phyloP scores from a whole-genome alignment of 225 moss, liverwort and hornwort species.

The Pseudisothecium myosuroides region DNA sequence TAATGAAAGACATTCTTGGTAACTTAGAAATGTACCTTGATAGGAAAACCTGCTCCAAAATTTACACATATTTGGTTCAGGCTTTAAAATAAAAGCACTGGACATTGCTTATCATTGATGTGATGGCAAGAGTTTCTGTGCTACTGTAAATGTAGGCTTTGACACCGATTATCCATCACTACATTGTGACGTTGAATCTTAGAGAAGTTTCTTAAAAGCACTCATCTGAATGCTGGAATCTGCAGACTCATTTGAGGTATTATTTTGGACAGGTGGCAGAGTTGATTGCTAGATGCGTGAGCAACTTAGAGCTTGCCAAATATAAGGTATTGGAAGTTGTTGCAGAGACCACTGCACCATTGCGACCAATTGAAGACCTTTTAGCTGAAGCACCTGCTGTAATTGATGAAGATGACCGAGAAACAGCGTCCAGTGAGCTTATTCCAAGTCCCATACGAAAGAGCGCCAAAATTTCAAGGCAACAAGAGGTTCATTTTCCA shows the following conservation, averaged over 20 bases:
- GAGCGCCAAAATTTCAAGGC: not conserved
- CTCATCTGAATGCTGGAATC: not conserved
- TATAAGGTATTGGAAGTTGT: conserved; percentile 63
- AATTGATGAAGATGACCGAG: not conserved
- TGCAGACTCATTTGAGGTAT: not conserved
- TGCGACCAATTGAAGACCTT: conserved; percentile 53
- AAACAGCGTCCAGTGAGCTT: not conserved
- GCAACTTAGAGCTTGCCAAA: conserved; percentile 52
- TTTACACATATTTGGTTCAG: not conserved
- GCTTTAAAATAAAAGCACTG: not conserved
- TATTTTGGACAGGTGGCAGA: conserved; percentile 55
- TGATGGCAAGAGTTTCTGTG: not conserved
- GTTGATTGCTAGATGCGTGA: conserved; percentile 57
- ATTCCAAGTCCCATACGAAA: not conserved
- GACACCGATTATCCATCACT: not conserved
- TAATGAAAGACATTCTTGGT: not conserved
- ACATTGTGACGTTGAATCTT: not conserved
- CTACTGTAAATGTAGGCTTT: not conserved
- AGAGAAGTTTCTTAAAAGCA: not conserved
- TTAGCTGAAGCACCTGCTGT: conserved; percentile 36
- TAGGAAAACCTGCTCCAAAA: not conserved
- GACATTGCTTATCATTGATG: not conserved
- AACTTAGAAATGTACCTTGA: not conserved
- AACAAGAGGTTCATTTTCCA: not conserved
- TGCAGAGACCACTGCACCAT: conserved; percentile 66